Evolutionary conservation across 2,329 filamentous ascomycete genomes (phyloP).

Genomic region (Diaporthe citri): DNA sequence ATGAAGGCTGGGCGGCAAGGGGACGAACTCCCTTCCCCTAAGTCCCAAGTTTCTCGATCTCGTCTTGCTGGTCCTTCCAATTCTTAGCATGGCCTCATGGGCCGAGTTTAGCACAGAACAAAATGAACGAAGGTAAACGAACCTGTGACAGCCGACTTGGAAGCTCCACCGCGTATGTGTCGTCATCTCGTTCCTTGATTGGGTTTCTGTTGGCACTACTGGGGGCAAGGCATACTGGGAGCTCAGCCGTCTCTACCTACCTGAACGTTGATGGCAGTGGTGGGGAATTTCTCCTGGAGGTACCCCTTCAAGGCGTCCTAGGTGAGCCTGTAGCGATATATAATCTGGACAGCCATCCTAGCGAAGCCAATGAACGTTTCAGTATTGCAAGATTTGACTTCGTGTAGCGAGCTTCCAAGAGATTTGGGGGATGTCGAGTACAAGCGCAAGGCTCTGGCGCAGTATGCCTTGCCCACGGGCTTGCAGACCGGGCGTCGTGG

Average conservation of each 20-base stretch:
- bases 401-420: neutral
- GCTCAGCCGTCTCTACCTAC: conserved; percentile 2
- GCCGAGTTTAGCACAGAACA: neutral
- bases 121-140: neutral
- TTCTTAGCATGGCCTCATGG: neutral
- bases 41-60: neutral
- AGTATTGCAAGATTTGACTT: neutral
- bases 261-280: neutral
- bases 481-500: neutral
- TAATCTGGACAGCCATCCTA: neutral
- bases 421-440: neutral
- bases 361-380: neutral
- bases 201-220: neutral
- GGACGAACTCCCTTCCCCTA: neutral
- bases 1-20: neutral
- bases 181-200: conserved; percentile 25
- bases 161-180: conserved; percentile 27
- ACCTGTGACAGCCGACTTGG: neutral
- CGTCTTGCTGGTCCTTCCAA: neutral
- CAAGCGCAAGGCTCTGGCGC: neutral
- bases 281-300: neutral
- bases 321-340: conserved; percentile 24
- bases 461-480: neutral
- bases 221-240: conserved; percentile 7
- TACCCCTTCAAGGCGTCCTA: neutral